Evolutionary conservation across 257 asterid genomes (phyloP), one percentile per base, ranked within the genome.

Genomic region (Solanum peruvianum): DNA sequence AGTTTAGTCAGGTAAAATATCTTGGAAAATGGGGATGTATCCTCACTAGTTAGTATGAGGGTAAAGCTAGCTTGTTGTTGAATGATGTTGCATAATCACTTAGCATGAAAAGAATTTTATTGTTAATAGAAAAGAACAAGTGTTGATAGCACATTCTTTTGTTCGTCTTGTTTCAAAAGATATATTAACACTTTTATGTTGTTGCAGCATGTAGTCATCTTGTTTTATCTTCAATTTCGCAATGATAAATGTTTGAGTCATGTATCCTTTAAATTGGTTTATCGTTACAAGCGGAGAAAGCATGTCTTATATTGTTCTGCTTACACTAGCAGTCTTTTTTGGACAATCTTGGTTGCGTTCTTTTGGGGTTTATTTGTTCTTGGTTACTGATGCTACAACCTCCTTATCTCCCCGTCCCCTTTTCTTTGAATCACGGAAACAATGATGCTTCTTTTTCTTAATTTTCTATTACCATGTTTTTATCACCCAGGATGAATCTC

Each of bases 401-500:
- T 80, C 85, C 21, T 49, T 8, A 42, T 47, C 29, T 47, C 67
- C 44, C 44, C 29, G 0, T 29, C 44, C 85, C 44, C 5, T 47
- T 27, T 29, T 47, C 85, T 80, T 80, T 18, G 18, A 8, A 29
- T 47, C 3, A 37, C 4, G 20, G 4, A 80, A 45, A 80, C 67
- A 29, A 47, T 80, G 44, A 47, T 80, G 67, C 69, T 27, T 1
- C 11, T 80, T 15, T 27, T 14, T 80, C 13, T 80, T 18, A 56
- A 71, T 82, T 67, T 73, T 18, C 86, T 72, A 37, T 82, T 88
- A 41, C 87, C 64, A 64, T 27, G 62, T 70, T 58, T 42, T 49
- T 44, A 84, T 87, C 58, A 67, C 83, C 31, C 92, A 95, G 99
- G 98, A 93, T 86, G 96, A 93, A 60, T 82, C 86, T 23, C 87